These are phyloP conservation scores for Citrus medica DNA, from an alignment of 345 rosid species.

Conservation along the genomic window DNA sequence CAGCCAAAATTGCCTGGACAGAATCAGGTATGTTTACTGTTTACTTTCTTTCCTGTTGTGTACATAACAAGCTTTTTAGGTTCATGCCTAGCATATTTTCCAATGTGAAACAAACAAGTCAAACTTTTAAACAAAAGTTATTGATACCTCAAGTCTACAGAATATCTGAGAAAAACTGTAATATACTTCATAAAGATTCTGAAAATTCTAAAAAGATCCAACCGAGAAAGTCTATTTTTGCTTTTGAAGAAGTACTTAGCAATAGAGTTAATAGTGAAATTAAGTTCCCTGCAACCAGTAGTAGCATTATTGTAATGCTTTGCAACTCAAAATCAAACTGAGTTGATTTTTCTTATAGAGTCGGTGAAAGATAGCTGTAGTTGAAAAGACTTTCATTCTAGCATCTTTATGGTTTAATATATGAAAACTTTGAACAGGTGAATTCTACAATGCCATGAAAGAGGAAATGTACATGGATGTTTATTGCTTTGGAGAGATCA, in stretches of 20 bases:
- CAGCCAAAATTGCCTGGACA: conserved; percentile 25
- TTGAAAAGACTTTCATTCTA: background rate
- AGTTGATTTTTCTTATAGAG: background rate
- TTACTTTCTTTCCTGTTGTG: background rate
- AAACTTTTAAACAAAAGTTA: conserved; percentile 2
- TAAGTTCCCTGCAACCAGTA: background rate
- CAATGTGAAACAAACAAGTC: conserved; percentile 12
- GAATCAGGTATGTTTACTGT: conserved; percentile 32
- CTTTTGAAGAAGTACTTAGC: too few species aligned
- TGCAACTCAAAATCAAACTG: background rate
- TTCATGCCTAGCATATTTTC: background rate
- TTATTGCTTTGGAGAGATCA: conserved; percentile 71
- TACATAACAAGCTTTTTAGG: background rate
- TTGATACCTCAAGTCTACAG: background rate
- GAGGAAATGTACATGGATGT: conserved; percentile 54
- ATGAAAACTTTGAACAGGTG: conserved; percentile 28
- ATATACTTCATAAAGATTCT: background rate
- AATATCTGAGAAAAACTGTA: conserved; percentile 8
- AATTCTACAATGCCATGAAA: conserved; percentile 31
- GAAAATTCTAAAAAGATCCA: too few species aligned
- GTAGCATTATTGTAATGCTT: background rate
- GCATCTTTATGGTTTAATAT: background rate
- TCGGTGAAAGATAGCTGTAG: background rate
- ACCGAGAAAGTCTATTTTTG: too few species aligned
- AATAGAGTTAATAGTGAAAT: background rate